Evolutionary conservation across 805 yeast species (phyloP).

Genomic region (Candida orba): DNA sequence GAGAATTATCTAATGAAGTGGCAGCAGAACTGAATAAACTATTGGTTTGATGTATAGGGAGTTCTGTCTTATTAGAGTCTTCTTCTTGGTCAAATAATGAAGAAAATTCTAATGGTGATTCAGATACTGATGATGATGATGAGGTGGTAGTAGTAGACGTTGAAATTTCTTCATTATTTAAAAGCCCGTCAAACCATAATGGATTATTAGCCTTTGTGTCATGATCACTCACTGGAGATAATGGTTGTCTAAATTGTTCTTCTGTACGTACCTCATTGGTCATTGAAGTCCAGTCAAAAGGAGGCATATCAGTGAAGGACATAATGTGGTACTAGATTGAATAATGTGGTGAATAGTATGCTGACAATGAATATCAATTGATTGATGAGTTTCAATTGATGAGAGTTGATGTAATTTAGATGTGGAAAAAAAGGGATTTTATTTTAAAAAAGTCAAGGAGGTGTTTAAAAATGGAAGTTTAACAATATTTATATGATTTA

Average conservation of each 20-base stretch:
- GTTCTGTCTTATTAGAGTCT: slow-evolving; percentile 2
- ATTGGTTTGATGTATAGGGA: slow-evolving; percentile 6
- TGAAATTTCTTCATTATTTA: slow-evolving; percentile 10
- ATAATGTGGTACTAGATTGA: background rate
- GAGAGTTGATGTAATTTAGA: background rate
- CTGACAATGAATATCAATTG: too few species aligned
- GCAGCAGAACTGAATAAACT: slow-evolving; percentile 20
- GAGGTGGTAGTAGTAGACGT: slow-evolving; percentile 9
- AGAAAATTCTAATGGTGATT: slow-evolving; percentile 23
- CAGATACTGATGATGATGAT: slow-evolving; percentile 2
- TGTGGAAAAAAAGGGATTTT: background rate
- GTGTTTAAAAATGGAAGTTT: background rate
- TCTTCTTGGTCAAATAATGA: slow-evolving; percentile 18
- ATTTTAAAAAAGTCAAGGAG: background rate
- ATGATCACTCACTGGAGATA: slow-evolving; percentile 11
- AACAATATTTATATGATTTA: background rate
- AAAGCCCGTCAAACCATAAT: slow-evolving; percentile 20
- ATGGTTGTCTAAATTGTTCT: slow-evolving; percentile 7
- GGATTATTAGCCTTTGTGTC: slow-evolving; percentile 1
- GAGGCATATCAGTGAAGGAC: slow-evolving; percentile 15
- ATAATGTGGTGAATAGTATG: too few species aligned
- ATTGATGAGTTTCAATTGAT: background rate
- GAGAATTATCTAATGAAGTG: slow-evolving; percentile 25
- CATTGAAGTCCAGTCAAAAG: slow-evolving; percentile 22
- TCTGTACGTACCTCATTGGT: slow-evolving; percentile 9